Percentiles rank a stretch among this genome's conserved stretches.
Conservation (phyloP, 108 stramenopile genomes). For the Aurantiochytrium sp. region DNA sequence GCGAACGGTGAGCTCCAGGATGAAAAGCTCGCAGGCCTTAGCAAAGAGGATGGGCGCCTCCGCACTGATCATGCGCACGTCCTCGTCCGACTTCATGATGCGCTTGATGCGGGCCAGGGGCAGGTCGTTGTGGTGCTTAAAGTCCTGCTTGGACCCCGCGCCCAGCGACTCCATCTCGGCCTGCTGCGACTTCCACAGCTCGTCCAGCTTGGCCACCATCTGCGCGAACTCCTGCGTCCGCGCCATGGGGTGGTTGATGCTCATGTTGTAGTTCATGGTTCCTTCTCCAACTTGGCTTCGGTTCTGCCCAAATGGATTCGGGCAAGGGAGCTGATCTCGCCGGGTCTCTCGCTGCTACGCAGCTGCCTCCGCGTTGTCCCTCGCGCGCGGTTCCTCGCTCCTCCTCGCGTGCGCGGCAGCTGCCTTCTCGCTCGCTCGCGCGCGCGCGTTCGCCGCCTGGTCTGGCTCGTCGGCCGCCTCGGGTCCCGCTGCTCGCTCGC, state of each 20-base stretch:
- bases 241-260: conserved; percentile 22
- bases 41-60: conserved; percentile 97
- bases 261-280: conserved; percentile 28
- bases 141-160: conserved; percentile 7
- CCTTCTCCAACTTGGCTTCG: no score
- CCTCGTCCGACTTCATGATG: conserved; percentile 98
- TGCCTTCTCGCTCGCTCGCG: no score
- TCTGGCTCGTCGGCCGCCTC: no score
- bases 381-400: no score
- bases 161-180: conserved; percentile 13
- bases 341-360: no score
- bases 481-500: no score
- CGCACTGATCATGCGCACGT: conserved; percentile 89
- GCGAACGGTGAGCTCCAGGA: conserved; percentile 91
- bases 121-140: conserved; percentile 45
- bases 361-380: no score
- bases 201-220: conserved; percentile 9
- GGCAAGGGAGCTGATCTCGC: no score
- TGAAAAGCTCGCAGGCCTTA: conserved; percentile 96
- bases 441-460: no score
- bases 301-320: no score
- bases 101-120: conserved; percentile 95
- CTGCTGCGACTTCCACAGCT: conserved; percentile 27
- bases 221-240: conserved; percentile 7
- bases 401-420: no score